Base-by-base conservation (phyloP, 176 grass and related monocot genomes). In the Chrysopogon serrulatus region DNA sequence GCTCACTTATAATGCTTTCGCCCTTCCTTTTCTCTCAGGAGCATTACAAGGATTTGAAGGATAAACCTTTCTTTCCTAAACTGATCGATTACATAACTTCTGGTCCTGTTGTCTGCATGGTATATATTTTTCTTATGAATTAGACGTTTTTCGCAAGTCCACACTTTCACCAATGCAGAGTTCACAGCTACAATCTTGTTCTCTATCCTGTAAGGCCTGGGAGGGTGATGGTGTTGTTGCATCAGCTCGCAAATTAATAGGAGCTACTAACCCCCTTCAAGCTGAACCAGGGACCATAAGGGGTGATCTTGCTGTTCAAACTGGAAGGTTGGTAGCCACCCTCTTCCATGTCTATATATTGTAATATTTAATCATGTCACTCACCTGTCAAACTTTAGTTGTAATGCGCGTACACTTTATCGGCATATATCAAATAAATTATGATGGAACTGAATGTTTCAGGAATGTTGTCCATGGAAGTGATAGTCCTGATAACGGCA, bases 391-490 rank as follows among this genome's bases (percentile, higher is more conserved):
- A 68, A 76, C 15, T 77, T 70, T 76, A 72, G 63, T 69, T 63
- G 64, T 7, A 80, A 53, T 16, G 8, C 24, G 48, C 65, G 8
- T 71, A 1, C 43, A 71, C 51, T 53, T 76, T 26, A 26, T 24
- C 30, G 10, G 10, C 10, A 59, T 61, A 2, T 40, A 39, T 19
- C 42, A 10, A 51, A 86, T n/a, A 72, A 65, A 82, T 31, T 45
- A 30, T 90, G 2, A 83, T 73, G 48, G 17, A 85, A 67, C 45
- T 4, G 31, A 87, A 17, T 5, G 66, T 86, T 88, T 61, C 89
- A 98, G 96, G 90, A 98, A 98, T 83, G 85, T 95, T 92, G 85
- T 98, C 31, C 96, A 98, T 18, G 96, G 93, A 94, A 98, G 96
- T 83, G 93, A 98, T 78, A 95, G 96, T 68, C 89, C 89, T 89